Base-by-base conservation (phyloP, 1,284 basidiomycete species). In the Wolfiporia cocos region DNA sequence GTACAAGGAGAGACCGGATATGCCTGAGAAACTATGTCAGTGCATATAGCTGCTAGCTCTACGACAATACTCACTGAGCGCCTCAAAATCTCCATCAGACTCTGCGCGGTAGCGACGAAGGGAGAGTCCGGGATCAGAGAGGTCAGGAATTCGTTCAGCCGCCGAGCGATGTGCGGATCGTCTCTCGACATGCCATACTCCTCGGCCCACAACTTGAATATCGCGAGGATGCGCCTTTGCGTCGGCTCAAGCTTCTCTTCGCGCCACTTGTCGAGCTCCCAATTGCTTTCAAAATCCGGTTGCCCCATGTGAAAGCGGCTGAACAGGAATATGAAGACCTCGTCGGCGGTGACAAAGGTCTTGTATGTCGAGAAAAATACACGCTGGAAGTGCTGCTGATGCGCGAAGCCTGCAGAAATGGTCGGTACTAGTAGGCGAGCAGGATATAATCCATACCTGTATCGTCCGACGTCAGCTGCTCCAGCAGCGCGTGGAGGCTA, bases 291-390 rank as follows among this genome's bases (percentile, higher is more conserved):
- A 9, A 65, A 65, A 4, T 68, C 59, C 0, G 86, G 83, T 34
- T 65, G 65, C 14, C 69, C 65, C 57, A 81, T 73, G 37, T 73
- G 64, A 65, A 80, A 92, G 7, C 76, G 74, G 29, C 76, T 72
- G 20, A 82, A 65, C 19, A 92, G 70, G 39, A 80, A 65, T 23
- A 84, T 76, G 50, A 90, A 81, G 9, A 92, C 63, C 32, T 71
- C 67, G 39, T 80, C 73, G 2, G 87, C 72, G 5, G 77, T 78
- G 23, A 78, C 81, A 56, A 92, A 90, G 0, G 86, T 86, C 24
- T 78, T 74, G 64, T 86, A 89, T 9, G 89, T 92, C 66, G 76
- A 80, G 33, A 92, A 65, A 63, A 92, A 91, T 5, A 76, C 71
- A 19, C 76, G 73, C 34, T 78, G 73, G 59, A 78, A 90, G 6